These are phyloP conservation scores for Morella rubra DNA, from an alignment of 306 rosid species.

Conservation along the genomic window DNA sequence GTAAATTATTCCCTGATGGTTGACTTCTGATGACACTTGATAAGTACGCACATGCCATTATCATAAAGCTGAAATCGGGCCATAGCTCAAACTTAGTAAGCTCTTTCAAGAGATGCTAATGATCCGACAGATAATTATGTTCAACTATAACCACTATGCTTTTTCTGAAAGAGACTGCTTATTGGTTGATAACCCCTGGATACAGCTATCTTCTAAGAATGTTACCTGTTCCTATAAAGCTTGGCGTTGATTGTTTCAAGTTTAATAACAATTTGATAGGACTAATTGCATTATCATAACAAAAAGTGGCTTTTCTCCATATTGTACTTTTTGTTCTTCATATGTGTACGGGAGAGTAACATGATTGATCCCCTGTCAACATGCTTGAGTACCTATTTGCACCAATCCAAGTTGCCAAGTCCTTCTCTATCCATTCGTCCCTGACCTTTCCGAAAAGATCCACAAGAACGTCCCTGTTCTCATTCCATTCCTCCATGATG, in stretches of 20 bases:
- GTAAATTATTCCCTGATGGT: too few relatives aligned
- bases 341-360: constrained; percentile 4
- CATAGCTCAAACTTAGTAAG: background rate
- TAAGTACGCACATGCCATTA: too few relatives aligned
- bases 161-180: background rate
- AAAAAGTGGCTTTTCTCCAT: background rate
- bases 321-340: constrained; percentile 5
- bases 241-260: too few relatives aligned
- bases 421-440: constrained; percentile 84
- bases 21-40: too few relatives aligned
- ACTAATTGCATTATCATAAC: background rate
- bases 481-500: constrained; percentile 77
- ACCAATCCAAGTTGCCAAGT: constrained; percentile 70
- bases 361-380: constrained; percentile 12
- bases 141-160: background rate
- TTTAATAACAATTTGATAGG: background rate
- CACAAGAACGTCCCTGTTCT: constrained; percentile 57
- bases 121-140: background rate
- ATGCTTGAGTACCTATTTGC: constrained; percentile 68
- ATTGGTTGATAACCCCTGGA: background rate
- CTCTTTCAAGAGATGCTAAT: background rate
- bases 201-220: background rate
- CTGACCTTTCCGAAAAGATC: constrained; percentile 77
- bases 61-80: background rate
- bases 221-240: background rate